phyloP scores from a whole-genome alignment of 257 asterid species.

The Linderniella brevidens region DNA sequence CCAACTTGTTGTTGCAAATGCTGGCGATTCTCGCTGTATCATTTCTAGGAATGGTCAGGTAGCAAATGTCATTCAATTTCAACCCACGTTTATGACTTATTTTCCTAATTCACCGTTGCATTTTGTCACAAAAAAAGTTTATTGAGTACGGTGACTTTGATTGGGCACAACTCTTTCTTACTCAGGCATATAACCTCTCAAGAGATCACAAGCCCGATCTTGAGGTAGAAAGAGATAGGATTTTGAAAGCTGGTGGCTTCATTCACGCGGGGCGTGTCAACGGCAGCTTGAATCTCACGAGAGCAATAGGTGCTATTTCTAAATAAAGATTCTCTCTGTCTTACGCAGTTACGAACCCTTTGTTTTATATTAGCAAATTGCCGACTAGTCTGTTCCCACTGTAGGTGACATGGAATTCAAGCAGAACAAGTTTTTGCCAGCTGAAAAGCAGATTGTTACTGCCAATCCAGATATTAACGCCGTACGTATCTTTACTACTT shows the following conservation, averaged over 20 bases:
- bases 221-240: slow-evolving; percentile 64
- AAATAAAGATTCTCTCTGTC: too few relatives aligned
- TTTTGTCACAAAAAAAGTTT: too few relatives aligned
- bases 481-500: slow-evolving; percentile 24
- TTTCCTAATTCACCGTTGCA: too few relatives aligned
- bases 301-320: slow-evolving; percentile 48
- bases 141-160: too few relatives aligned
- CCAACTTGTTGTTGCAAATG: slow-evolving; percentile 85
- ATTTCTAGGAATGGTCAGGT: slow-evolving; percentile 98
- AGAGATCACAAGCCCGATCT: slow-evolving; percentile 83
- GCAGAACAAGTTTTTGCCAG: slow-evolving; percentile 86
- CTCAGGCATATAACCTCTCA: slow-evolving; percentile 58
- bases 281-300: slow-evolving; percentile 62
- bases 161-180: slow-evolving; percentile 1
- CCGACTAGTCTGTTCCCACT: slow-evolving; percentile 7
- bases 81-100: too few relatives aligned
- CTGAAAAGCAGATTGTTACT: slow-evolving; percentile 81
- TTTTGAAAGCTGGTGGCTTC: slow-evolving; percentile 65
- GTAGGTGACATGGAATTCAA: slow-evolving; percentile 99
- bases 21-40: slow-evolving; percentile 97
- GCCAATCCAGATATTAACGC: slow-evolving; percentile 84
- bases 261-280: slow-evolving; percentile 68
- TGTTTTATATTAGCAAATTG: neutral
- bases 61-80: neutral
- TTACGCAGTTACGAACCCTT: too few relatives aligned